A percentile compares a stretch with the other conserved stretches of the same genome.
Evolutionary conservation across 805 yeast genomes (phyloP).

Genomic region (Tetrapisispora arboricola): DNA sequence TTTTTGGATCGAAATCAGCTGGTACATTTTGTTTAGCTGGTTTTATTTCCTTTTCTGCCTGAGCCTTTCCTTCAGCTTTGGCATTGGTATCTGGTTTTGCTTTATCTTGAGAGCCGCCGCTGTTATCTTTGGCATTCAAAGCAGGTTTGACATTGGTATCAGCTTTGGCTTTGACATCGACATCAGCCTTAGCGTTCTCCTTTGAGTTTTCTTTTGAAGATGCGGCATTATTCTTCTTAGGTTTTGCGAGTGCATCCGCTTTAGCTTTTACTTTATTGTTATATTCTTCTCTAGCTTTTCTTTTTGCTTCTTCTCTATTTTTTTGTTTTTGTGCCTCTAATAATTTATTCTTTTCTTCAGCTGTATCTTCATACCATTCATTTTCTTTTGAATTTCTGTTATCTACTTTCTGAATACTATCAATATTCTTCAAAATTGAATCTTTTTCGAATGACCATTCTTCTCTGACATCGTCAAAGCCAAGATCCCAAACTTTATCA

Average conservation of each 20-base stretch:
- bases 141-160: conserved; percentile 7
- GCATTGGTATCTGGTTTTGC: conserved; percentile 10
- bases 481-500: conserved; percentile 63
- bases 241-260: conserved; percentile 7
- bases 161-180: conserved; percentile 12
- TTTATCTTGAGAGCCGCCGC: too few species aligned
- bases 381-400: not conserved
- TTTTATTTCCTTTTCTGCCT: not conserved
- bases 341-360: conserved; percentile 3
- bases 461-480: conserved; percentile 64
- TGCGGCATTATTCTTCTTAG: conserved; percentile 11
- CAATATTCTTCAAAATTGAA: conserved; percentile 68
- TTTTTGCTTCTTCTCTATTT: conserved; percentile 13
- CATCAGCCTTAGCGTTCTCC: conserved; percentile 3
- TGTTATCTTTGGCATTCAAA: too few species aligned
- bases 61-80: conserved; percentile 4
- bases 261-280: conserved; percentile 16
- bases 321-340: conserved; percentile 8
- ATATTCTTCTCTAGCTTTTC: conserved; percentile 1
- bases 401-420: conserved; percentile 21
- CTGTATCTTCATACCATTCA: not conserved
- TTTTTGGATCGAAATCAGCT: conserved; percentile 20
- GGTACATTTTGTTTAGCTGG: conserved; percentile 10
- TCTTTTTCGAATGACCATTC: conserved; percentile 67
- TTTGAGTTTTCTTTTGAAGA: conserved; percentile 7